A percentile compares a stretch with the other conserved stretches of the same genome.
Evolutionary conservation across 371 early-diverging fungal genomes (phyloP).

Genomic region (Zychaea mexicana): DNA sequence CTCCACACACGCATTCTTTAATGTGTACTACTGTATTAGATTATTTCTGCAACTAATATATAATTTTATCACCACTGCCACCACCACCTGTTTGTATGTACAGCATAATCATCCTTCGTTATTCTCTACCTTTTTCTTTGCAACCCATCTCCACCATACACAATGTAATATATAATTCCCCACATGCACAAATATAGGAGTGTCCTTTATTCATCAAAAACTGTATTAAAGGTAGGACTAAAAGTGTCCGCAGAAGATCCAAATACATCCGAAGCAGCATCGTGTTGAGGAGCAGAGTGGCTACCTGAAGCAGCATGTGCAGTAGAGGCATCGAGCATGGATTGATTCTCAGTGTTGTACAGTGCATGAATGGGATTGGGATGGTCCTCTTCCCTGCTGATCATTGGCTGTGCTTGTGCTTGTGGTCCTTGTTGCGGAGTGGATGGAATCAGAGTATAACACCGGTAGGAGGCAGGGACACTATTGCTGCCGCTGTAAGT

Average conservation of each 20-base stretch:
- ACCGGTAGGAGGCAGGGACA: neutral
- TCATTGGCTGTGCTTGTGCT: constrained; percentile 4
- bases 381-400: constrained; percentile 23
- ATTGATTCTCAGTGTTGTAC: constrained; percentile 25
- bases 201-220: constrained; percentile 27
- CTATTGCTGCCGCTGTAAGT: no score
- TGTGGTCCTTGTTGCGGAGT: constrained; percentile 5
- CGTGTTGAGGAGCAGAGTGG: constrained; percentile 1
- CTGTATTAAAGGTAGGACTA: constrained; percentile 28
- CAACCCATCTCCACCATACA: neutral
- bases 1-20: neutral
- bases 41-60: no score
- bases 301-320: constrained; percentile 17
- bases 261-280: neutral
- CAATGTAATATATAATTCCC: neutral
- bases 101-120: no score
- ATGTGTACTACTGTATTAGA: neutral
- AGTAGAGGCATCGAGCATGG: constrained; percentile 16
- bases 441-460: constrained; percentile 14
- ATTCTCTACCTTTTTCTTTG: neutral
- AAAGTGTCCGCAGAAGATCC: constrained; percentile 15
- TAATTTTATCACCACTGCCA: no score
- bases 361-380: constrained; percentile 33
- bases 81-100: no score
- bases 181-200: neutral